phyloP scores from a whole-genome alignment of 2,329 filamentous ascomycete species.

The Cercospora canescens region DNA sequence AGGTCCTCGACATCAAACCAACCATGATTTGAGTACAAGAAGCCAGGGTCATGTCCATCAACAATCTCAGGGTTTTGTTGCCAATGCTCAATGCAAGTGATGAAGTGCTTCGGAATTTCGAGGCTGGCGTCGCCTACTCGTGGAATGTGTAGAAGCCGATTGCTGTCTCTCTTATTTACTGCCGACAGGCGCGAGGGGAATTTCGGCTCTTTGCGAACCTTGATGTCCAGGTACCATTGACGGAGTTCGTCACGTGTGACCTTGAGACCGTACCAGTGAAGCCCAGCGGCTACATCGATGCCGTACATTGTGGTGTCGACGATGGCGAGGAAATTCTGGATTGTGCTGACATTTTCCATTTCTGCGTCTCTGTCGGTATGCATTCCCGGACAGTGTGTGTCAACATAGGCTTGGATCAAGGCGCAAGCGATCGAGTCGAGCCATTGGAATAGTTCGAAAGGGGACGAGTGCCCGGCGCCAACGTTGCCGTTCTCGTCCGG shows the following conservation, averaged over 20 bases:
- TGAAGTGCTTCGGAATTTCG: background rate
- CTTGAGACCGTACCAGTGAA: background rate
- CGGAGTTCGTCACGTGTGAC: background rate
- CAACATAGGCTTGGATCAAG: background rate
- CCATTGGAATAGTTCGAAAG: too few relatives aligned
- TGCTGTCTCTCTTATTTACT: background rate
- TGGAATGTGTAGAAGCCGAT: background rate
- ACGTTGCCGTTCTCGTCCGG: too few relatives aligned
- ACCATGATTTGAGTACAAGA: background rate
- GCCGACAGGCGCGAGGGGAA: background rate
- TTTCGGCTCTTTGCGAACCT: background rate
- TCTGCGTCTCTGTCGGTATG: too few relatives aligned
- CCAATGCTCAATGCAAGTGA: background rate
- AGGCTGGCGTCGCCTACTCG: background rate
- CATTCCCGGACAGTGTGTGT: background rate
- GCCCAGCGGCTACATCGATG: background rate
- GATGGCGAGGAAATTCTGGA: background rate
- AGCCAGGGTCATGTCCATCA: background rate
- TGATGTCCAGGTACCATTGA: background rate
- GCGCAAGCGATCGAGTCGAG: background rate
- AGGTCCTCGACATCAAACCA: background rate
- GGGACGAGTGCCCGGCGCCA: too few relatives aligned
- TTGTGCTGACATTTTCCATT: background rate
- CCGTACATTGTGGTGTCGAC: background rate
- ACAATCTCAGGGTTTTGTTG: background rate